Evolutionary conservation across 305 asterid species (phyloP), one percentile per base, ranked within the genome.

Genomic region (Fraxinus platypoda): DNA sequence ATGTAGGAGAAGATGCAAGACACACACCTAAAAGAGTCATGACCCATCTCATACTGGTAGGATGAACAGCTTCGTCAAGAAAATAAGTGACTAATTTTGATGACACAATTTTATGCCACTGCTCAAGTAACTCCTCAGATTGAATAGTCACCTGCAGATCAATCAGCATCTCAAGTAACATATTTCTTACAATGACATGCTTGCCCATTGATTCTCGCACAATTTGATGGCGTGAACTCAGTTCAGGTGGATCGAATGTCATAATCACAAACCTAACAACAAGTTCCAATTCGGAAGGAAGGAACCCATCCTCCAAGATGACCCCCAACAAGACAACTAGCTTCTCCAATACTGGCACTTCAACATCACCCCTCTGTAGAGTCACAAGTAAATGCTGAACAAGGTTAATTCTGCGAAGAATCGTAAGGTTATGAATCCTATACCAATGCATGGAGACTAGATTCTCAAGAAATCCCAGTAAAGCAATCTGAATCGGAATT

Each of bases 361-460:
- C 99, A 72, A 95, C 99, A 86, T 97, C 99, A 62, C 99, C 99
- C 87, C 99, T 92, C 89, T 97, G 98, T 84, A 97, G 89, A 78
- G 99, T 97, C 81, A 97, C 99, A 3, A 95, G 94, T 82, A 97
- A 90, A 82, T 97, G 98, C 81, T 97, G 98, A 84, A 97, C 99
- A 83, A 97, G 99, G 88, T 97, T 95, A 81, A 97, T 95, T 88
- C 92, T 89, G 77, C 99, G 99, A 49, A 97, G 93, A 85, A 97
- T 92, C 62, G 99, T 94, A 83, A 97, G 95, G 87, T 97, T 97
- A 87, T 97, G 99, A 86, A 93, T 93, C 88, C 99, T 91, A 85
- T 97, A 97, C 99, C 99, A 95, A 85, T 97, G 99, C 99, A 97
- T 97, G 84, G 99, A 97, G 85, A 97, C 99, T 6, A 97, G 92